Evolutionary conservation across 768 basidiomycete genomes (phyloP), one percentile per base, ranked within the genome.

Genomic region (Boletus reticuloceps): DNA sequence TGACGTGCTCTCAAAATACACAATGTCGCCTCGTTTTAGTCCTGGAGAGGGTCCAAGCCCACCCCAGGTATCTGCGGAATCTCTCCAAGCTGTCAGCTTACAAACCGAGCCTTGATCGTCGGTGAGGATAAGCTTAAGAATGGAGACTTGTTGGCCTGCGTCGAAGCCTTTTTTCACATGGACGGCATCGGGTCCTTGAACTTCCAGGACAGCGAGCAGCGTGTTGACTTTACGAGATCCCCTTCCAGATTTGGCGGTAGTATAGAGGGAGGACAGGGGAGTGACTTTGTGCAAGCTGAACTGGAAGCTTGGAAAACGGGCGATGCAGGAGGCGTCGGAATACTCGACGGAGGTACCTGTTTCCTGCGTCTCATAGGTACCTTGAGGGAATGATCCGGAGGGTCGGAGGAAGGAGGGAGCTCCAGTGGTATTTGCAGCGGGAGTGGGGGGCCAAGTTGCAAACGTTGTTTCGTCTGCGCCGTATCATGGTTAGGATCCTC

Each of bases 31-130:
- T 46, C 87, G 76, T 63, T 85, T 88, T 3, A 82, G 69, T 17
- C 71, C 78, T 12, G 73, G 67, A 4, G 68, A 69, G 8, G 74
- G 69, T 11, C 75, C 73, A 37, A 69, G 55, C 22, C 76, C 76
- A 29, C 85, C 87, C 90, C 89, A 91, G 0, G 70, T 68, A 42
- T 91, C 86, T 12, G 91, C 91, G 5, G 80, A 73, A 44, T 91
- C 85, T 51, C 89, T 75, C 91, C 91, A 93, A 13, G 85, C 89
- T 5, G 86, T 87, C 17, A 92, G 67, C 70, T 85, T 89, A 63
- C 82, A 82, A 8, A 91, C 78, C 1, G 71, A 77, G 1, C 86
- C 85, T 29, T 80, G 80, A 50, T 90, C 88, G 61, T 91, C 88
- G 11, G 87, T 86, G 25, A 92, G 69, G 45, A 92, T 82, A 63